Evolutionary conservation across 257 asterid genomes (phyloP).

Genomic region (Nicotiana tomentosiformis): DNA sequence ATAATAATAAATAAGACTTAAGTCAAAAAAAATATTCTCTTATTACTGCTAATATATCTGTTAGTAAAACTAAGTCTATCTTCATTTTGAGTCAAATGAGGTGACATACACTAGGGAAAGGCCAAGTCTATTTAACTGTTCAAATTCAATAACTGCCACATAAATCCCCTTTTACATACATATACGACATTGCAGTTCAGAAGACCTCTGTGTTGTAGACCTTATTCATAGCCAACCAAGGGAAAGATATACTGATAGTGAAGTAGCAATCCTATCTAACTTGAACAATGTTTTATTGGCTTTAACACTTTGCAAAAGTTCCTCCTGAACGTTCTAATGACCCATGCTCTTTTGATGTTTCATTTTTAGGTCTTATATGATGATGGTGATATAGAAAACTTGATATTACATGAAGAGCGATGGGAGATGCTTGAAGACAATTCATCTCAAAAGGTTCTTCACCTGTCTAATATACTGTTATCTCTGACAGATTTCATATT

Average conservation of each 20-base stretch:
- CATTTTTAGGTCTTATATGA: slow-evolving; percentile 38
- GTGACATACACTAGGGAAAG: background rate
- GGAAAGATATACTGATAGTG: background rate
- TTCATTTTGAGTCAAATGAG: background rate
- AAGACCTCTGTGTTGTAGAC: background rate
- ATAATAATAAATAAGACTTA: background rate
- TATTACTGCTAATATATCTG: background rate
- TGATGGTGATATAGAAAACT: slow-evolving; percentile 38
- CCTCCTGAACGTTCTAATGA: background rate
- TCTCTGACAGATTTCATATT: background rate
- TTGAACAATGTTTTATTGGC: background rate
- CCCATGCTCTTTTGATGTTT: slow-evolving; percentile 1
- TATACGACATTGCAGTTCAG: background rate
- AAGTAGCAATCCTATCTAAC: background rate
- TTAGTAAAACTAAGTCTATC: background rate
- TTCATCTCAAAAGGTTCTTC: slow-evolving; percentile 19
- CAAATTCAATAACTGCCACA: background rate
- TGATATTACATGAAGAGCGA: slow-evolving; percentile 38
- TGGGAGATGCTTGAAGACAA: slow-evolving; percentile 29
- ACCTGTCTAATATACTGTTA: background rate
- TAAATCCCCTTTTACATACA: background rate
- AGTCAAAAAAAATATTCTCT: background rate
- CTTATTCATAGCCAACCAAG: background rate
- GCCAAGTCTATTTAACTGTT: background rate
- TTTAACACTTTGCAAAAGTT: background rate